Evolutionary conservation across 306 rosid species (phyloP).

Genomic region (Corylus heterophylla): DNA sequence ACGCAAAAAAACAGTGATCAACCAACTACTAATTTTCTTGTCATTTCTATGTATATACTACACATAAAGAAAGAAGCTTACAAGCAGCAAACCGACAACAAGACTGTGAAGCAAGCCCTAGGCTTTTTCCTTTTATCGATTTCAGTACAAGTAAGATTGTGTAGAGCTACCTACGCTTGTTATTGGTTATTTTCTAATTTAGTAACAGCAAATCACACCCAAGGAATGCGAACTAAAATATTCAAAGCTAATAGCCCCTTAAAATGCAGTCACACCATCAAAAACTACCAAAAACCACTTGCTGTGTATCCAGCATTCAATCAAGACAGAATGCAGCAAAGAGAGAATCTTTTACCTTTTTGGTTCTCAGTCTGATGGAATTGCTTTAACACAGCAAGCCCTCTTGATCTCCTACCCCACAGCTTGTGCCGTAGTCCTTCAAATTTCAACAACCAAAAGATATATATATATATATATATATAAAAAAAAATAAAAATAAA

Average conservation of each 20-base stretch:
- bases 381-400: constrained; percentile 5
- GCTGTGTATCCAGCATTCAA: not conserved
- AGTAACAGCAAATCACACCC: not conserved
- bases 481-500: not conserved
- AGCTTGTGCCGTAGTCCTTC: not conserved
- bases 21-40: not conserved
- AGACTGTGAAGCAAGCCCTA: not conserved
- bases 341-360: not conserved
- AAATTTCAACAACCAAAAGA: not conserved
- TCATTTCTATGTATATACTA: not conserved
- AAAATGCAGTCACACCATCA: not conserved
- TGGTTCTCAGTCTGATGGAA: not conserved
- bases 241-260: not conserved
- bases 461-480: too few relatives aligned
- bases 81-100: not conserved
- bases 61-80: not conserved
- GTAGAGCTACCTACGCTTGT: not conserved
- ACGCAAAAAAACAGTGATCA: not conserved
- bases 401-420: not conserved
- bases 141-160: not conserved
- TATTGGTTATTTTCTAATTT: not conserved
- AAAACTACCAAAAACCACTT: not conserved
- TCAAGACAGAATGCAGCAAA: not conserved
- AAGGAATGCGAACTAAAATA: not conserved
- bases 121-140: not conserved